Base-by-base conservation (phyloP, 805 yeast species). In the Sugiyamaella smithiae region DNA sequence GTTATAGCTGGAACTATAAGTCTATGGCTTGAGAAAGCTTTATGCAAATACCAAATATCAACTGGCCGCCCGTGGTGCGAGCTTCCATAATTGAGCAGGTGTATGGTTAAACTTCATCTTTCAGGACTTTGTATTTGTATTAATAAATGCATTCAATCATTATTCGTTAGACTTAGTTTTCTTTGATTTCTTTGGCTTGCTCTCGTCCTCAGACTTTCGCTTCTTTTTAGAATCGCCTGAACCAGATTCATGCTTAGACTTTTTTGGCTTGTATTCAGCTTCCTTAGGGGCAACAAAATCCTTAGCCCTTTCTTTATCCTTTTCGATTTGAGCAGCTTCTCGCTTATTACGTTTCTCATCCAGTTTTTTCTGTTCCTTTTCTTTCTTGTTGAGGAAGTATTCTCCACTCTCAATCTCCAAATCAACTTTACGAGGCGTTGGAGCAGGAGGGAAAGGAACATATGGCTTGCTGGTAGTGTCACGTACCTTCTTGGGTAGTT, bases 391-490 rank as follows among this genome's bases (percentile, higher is more conserved):
- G 71, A 93, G 75, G 80, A 93, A 93, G 71, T 88, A 93, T 69
- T 93, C 99, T 80, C 99, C 99, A 74, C 95, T 83, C 69, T 93
- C 99, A 69, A 93, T 89, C 73, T 89, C 95, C 66, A 90, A 73
- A 79, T 93, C 99, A 69, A 93, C 76, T 86, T 93, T 90, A 75
- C 98, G 85, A 64, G 98, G 99, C 57, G 81, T 80, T 71, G 88
- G 99, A 45, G 88, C 86, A 60, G 99, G 98, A 72, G 99, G 99
- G 89, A 93, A 93, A 65, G 99, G 98, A 28, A 99, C 93, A 79
- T 91, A 91, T 2, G 81, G 83, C 70, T 84, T 90, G 76, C 77
- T 76, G 69, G 84, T 89, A 74, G 76, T 76, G 53, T 68, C 78
- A 74, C 79, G 78, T 62, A 77, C 72, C 67, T 78, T 81, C 69